Evolutionary conservation across 768 basidiomycete genomes (phyloP).

Genomic region (Melanogaster broomeanus): DNA sequence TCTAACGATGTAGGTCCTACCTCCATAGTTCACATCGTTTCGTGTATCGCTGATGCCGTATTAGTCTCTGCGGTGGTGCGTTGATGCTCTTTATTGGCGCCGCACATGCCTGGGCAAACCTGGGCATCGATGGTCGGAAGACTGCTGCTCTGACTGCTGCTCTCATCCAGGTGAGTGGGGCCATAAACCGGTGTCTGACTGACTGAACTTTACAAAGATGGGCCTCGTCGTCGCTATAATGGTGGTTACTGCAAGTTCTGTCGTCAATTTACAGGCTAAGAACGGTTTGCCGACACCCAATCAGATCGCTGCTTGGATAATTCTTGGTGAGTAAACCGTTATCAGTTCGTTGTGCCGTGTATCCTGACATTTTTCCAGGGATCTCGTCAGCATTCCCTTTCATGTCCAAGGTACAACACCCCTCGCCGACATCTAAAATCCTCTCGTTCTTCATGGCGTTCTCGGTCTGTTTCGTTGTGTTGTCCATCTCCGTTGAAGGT

Average conservation of each 20-base stretch:
- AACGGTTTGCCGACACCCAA: slow-evolving; percentile 61
- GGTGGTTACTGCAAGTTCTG: slow-evolving; percentile 58
- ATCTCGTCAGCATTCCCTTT: slow-evolving; percentile 55
- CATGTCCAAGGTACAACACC: slow-evolving; percentile 34
- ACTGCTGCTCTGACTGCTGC: slow-evolving; percentile 4
- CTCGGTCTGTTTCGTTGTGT: slow-evolving; percentile 71
- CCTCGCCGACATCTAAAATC: slow-evolving; percentile 49
- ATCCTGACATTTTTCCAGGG: slow-evolving; percentile 34
- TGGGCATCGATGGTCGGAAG: neutral
- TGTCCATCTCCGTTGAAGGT: slow-evolving; percentile 82
- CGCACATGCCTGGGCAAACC: slow-evolving; percentile 10
- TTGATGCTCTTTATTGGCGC: slow-evolving; percentile 42
- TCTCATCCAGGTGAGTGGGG: slow-evolving; percentile 24
- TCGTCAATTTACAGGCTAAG: slow-evolving; percentile 62
- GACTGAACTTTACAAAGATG: slow-evolving; percentile 32
- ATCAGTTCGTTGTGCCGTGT: neutral
- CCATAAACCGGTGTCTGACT: neutral
- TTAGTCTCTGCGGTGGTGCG: slow-evolving; percentile 49
- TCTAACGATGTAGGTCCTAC: slow-evolving; percentile 52
- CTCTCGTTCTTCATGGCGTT: slow-evolving; percentile 70
- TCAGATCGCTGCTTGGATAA: slow-evolving; percentile 64
- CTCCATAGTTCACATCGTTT: neutral
- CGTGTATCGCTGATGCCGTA: slow-evolving; percentile 8
- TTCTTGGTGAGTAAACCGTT: slow-evolving; percentile 52
- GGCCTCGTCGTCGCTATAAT: slow-evolving; percentile 48